Conservation (phyloP, 352 stramenopile species). For the Globisporangium nagaii region DNA sequence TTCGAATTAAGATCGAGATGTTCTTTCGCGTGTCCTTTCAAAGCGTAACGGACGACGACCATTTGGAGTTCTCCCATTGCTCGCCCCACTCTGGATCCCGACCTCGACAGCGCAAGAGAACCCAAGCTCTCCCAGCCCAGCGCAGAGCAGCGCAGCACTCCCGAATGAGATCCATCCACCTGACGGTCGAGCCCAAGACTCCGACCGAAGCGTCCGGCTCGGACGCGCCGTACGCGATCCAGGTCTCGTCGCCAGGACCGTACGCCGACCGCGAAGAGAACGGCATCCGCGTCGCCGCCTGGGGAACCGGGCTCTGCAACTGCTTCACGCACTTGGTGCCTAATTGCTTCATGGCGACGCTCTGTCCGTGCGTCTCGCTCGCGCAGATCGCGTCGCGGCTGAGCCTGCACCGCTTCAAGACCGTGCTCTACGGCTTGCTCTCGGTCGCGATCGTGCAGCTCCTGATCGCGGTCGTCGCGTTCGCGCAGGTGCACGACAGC, state of each 20-base stretch:
- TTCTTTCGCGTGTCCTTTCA: conserved; percentile 2
- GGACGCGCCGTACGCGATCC: conserved; percentile 11
- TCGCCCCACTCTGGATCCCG: too few relatives aligned
- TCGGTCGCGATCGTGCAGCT: conserved; percentile 2
- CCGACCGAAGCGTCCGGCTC: conserved; percentile 2
- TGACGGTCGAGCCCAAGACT: conserved; percentile 5
- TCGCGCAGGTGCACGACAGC: conserved; percentile 1
- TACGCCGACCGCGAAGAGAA: conserved; percentile 15
- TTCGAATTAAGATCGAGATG: too few relatives aligned
- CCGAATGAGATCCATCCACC: neutral
- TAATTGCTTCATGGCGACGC: conserved; percentile 28
- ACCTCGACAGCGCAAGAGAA: too few relatives aligned
- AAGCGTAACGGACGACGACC: neutral
- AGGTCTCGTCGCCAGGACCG: conserved; percentile 8
- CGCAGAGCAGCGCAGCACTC: too few relatives aligned
- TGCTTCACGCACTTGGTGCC: conserved; percentile 27
- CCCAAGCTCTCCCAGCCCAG: too few relatives aligned
- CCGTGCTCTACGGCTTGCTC: conserved; percentile 8
- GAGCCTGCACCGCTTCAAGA: conserved; percentile 9
- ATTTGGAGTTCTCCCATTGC: too few relatives aligned
- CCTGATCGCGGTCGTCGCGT: conserved; percentile 2
- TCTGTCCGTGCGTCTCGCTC: conserved; percentile 26
- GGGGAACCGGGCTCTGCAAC: conserved; percentile 18
- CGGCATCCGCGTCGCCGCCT: conserved; percentile 16
- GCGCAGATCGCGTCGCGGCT: conserved; percentile 13